These are phyloP conservation scores for Suhomyces panamericanus DNA, from an alignment of 1,139 yeast species.

Conservation along the genomic window DNA sequence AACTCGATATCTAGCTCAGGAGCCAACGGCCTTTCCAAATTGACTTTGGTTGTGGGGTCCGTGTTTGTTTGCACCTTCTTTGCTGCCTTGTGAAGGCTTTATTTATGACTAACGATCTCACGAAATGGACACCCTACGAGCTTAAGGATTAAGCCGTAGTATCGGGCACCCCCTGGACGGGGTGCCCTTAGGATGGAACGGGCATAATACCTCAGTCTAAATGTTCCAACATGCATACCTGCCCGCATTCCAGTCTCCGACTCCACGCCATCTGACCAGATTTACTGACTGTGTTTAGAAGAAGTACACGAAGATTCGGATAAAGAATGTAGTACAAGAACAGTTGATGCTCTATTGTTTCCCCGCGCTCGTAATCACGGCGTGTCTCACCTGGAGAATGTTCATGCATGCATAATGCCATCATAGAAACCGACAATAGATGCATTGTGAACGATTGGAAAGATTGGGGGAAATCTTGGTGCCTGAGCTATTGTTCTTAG, in stretches of 20 bases:
- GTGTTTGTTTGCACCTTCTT: conserved; percentile 12
- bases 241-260: not conserved
- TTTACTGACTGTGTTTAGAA: not conserved
- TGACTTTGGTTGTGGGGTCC: conserved; percentile 9
- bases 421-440: not conserved
- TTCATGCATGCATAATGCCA: not conserved
- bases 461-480: not conserved
- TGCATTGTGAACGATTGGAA: not conserved
- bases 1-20: conserved; percentile 1
- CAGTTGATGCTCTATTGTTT: not conserved
- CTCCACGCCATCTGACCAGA: not conserved
- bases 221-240: too few species aligned
- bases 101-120: conserved; percentile 5
- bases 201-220: not conserved
- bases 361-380: not conserved
- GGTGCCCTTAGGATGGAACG: not conserved
- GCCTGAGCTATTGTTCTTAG: not conserved
- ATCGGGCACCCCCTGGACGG: not conserved
- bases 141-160: not conserved
- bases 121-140: conserved; percentile 9
- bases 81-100: conserved; percentile 12
- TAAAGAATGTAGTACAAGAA: not conserved
- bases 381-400: not conserved
- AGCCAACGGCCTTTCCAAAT: conserved; percentile 10
- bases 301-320: too few species aligned